Evolutionary conservation across 2,329 filamentous ascomycete species (phyloP), one percentile per base, ranked within the genome.

Genomic region (Elsinoe perseae): DNA sequence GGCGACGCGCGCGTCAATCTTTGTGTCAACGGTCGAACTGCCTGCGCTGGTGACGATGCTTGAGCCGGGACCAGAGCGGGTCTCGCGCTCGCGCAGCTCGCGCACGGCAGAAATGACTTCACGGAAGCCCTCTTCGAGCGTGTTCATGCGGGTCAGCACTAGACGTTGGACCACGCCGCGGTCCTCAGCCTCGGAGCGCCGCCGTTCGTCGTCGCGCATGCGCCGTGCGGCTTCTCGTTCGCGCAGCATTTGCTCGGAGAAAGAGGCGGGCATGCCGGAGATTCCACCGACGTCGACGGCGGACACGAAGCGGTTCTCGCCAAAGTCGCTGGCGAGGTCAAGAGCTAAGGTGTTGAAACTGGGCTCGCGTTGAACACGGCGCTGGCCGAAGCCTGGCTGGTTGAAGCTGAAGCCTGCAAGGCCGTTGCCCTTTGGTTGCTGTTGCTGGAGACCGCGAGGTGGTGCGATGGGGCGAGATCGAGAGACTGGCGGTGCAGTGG

Each of bases 71-170:
- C 52, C 52, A 2, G 36, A 38, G 14, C 52, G 36, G 16, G 52
- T 40, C 23, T 36, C 53, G 18, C 40, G 36, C n/a, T 44, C 42
- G n/a, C 53, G 53, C 38, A 61, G 30, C 50, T 66, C 66, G 50
- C 67, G 69, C 38, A 71, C 68, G 59, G 69, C 68, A 54, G 63
- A 67, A 27, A 70, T 56, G 8, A 71, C 85, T 58, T 95, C 89
- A 2, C 86, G 80, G 69, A 97, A 92, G 12, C 90, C 86, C 70
- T 95, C 89, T 68, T 97, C 91, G 1, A 97, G 77, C 6, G 86
- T 92, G 69, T 93, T 93, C 89, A 96, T 96, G 30, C 89, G 79
- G 7, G 89, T 89, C 44, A 96, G 75, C 71, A 96, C 86, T 44
- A 95, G 79, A 56, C 89, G 81, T 62, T 85, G 80, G 66, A 86